Conservation (phyloP, 139 green algal species). For the Limnomonas spitsbergensis region DNA sequence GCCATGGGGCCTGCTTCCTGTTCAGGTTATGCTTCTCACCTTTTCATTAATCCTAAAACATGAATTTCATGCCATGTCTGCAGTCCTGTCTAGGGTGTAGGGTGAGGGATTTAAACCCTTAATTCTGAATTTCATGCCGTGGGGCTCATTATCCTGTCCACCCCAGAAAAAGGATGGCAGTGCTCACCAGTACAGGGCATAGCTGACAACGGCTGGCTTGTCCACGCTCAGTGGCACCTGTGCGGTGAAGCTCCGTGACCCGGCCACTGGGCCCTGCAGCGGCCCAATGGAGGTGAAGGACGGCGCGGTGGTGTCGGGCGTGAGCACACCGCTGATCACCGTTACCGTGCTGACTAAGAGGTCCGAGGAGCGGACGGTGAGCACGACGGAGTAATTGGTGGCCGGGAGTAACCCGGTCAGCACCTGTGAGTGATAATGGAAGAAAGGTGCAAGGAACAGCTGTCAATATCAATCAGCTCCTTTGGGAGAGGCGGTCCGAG, state of each 20-base stretch:
- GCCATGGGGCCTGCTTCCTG: too few species aligned
- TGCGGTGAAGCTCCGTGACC: conserved; percentile 18
- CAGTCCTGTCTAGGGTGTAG: too few species aligned
- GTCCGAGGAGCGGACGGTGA: conserved; percentile 26
- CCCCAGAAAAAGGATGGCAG: too few species aligned
- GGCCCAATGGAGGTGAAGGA: conserved; percentile 26
- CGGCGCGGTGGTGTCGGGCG: conserved; percentile 33
- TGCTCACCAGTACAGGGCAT: conserved; percentile 34
- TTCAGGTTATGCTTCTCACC: too few species aligned
- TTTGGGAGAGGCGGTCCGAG: conserved; percentile 16
- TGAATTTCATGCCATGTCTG: too few species aligned
- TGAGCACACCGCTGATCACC: conserved; percentile 35
- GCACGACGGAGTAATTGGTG: conserved; percentile 42
- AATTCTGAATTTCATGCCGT: too few species aligned
- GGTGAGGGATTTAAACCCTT: too few species aligned
- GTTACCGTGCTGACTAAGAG: conserved; percentile 24
- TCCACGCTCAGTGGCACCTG: conserved; percentile 29
- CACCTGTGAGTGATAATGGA: not conserved
- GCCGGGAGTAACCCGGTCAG: conserved; percentile 23
- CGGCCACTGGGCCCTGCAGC: not conserved
- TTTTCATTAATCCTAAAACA: too few species aligned
- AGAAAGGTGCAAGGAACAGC: not conserved
- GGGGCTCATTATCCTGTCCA: too few species aligned
- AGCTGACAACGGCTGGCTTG: conserved; percentile 30
- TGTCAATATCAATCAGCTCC: too few species aligned